Evolutionary conservation across 768 basidiomycete genomes (phyloP).

Genomic region (Cubamyces sp.): DNA sequence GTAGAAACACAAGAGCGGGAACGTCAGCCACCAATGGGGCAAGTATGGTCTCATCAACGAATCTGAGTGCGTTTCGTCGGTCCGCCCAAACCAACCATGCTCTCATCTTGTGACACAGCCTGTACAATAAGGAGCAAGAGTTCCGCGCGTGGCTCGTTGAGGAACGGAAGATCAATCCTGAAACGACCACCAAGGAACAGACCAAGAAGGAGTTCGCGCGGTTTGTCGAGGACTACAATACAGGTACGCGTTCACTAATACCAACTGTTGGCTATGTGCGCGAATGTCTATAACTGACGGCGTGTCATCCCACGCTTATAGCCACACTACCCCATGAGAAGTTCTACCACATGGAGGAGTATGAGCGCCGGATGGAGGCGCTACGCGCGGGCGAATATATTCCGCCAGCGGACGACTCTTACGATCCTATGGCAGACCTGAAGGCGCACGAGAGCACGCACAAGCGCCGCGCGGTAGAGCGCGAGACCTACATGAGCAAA

Average conservation of each 20-base stretch:
- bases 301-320: background rate
- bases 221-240: constrained; percentile 86
- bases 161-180: constrained; percentile 89
- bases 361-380: constrained; percentile 83
- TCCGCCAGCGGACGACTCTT: constrained; percentile 69
- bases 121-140: constrained; percentile 82
- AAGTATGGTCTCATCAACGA: constrained; percentile 89
- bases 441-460: constrained; percentile 72
- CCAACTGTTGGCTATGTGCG: background rate
- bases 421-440: constrained; percentile 87
- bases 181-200: constrained; percentile 84
- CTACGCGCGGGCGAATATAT: constrained; percentile 83
- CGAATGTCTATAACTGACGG: background rate
- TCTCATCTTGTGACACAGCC: constrained; percentile 45
- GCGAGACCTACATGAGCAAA: constrained; percentile 74
- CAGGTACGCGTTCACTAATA: constrained; percentile 49
- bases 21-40: constrained; percentile 76
- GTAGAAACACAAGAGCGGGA: constrained; percentile 63
- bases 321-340: constrained; percentile 95
- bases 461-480: constrained; percentile 67
- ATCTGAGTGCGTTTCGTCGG: constrained; percentile 63
- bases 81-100: background rate
- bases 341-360: constrained; percentile 89
- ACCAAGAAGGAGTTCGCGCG: constrained; percentile 82
- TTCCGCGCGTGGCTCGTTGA: constrained; percentile 94